Evolutionary conservation across 352 stramenopile genomes (phyloP), one percentile per base, ranked within the genome.

Genomic region (Globisporangium lucens): DNA sequence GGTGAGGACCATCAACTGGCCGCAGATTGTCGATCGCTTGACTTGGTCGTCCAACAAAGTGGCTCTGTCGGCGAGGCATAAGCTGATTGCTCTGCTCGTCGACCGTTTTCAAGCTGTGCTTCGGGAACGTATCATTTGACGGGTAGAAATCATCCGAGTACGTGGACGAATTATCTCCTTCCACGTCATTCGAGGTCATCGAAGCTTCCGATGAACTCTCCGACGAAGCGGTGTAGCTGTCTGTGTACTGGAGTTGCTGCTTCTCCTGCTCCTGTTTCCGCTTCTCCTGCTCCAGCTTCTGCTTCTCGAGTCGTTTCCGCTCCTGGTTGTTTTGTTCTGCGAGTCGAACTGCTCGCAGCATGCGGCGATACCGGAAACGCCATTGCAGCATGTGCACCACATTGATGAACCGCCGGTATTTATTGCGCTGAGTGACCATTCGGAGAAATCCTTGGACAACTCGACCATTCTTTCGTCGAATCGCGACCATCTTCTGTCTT

Each of bases 191-290:
- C 9, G 83, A 92, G 0, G 78, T 83, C 55, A 91, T 55, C 0
- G 83, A 91, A 7, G 76, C 65, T 29, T 85, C 75, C 2, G 76
- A 85, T 15, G 85, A 93, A 27, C 76, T 90, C 17, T 86, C 75
- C 3, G 83, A 91, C 33, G 86, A 94, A 4, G 81, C 84, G 0
- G 83, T 92, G 29, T 88, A 82, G 69, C 83, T 91, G 67, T 89
- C 83, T 2, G 75, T 78, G 69, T 83, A 89, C 70, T 91, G 80
- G 6, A 73, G 68, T 20, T 70, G 6, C 27, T 69, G 61, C 33
- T 74, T 33, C 41, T 70, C 41, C 22, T 68, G 41, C 49, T 81
- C 61, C 64, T 75, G 63, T 35, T 82, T 69, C 56, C 82, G 56
- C 1, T 77, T 52, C 29, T 73, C 41, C 2, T 35, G 57, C 52